Conservation (phyloP, 306 rosid species). For the Prunus fruticosa region DNA sequence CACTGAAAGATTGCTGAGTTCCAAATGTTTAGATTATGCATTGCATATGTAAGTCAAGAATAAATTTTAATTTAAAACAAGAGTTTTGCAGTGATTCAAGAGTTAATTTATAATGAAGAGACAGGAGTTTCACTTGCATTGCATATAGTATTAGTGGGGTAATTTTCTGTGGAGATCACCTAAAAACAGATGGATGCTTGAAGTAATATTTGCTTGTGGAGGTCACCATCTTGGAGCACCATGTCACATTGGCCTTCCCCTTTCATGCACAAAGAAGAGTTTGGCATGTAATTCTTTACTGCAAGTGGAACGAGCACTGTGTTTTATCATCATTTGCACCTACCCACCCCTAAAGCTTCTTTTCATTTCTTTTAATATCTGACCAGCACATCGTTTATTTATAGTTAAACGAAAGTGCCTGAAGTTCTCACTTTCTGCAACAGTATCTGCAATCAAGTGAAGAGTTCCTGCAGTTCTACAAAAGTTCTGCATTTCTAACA, state of each 20-base stretch:
- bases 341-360: conserved; percentile 15
- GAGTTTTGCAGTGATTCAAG: not conserved
- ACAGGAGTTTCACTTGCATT: not conserved
- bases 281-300: not conserved
- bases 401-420: not conserved
- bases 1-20: not conserved
- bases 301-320: conserved; percentile 14
- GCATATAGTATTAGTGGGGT: not conserved
- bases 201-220: conserved; percentile 1
- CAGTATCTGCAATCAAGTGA: not conserved
- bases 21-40: not conserved
- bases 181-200: not conserved
- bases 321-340: conserved; percentile 12
- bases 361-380: not conserved
- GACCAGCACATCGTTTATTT: not conserved
- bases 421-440: not conserved
- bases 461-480: not conserved
- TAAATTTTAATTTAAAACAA: not conserved
- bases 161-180: not conserved
- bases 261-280: conserved; percentile 15
- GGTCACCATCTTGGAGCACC: conserved; percentile 16
- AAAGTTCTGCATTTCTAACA: not conserved
- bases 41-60: not conserved
- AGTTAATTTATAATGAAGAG: not conserved
- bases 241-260: conserved; percentile 14